Evolutionary conservation across 2,329 filamentous ascomycete species (phyloP).

Genomic region (Plenodomus biglobosus): DNA sequence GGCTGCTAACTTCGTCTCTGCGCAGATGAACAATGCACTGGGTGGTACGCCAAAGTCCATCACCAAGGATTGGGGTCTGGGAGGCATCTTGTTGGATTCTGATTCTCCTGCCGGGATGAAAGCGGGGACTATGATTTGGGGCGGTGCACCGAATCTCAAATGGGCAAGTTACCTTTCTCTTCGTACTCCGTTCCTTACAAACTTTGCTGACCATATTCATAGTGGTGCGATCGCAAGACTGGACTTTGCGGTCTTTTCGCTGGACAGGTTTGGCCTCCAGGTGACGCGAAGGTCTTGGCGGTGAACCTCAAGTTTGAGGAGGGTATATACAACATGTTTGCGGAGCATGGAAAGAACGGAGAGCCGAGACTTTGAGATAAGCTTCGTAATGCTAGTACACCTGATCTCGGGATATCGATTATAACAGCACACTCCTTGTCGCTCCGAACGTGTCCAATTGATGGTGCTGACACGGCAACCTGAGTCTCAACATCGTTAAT

Average conservation of each 20-base stretch:
- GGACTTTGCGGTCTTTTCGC: slow-evolving; percentile 37
- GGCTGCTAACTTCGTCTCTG: neutral
- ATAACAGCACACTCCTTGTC: no score
- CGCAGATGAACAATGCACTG: slow-evolving; percentile 25
- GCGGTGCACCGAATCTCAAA: slow-evolving; percentile 36
- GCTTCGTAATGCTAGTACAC: no score
- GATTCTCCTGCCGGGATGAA: slow-evolving; percentile 28
- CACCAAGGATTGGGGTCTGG: slow-evolving; percentile 35
- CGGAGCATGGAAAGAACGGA: neutral
- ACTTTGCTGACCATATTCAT: slow-evolving; percentile 1
- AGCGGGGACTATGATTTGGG: slow-evolving; percentile 37
- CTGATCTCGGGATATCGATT: no score
- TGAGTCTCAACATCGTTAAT: no score
- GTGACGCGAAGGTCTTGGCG: slow-evolving; percentile 23
- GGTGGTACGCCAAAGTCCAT: slow-evolving; percentile 21
- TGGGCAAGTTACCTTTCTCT: slow-evolving; percentile 28
- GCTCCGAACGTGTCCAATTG: no score
- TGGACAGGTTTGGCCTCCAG: slow-evolving; percentile 32
- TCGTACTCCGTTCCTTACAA: neutral
- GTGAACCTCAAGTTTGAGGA: slow-evolving; percentile 24
- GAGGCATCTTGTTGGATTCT: slow-evolving; percentile 28
- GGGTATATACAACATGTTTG: slow-evolving; percentile 4
- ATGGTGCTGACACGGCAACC: no score
- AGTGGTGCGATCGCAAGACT: slow-evolving; percentile 38
- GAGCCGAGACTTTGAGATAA: neutral